Conservation (phyloP, 768 basidiomycete genomes). For the Lactifluus volemus region DNA sequence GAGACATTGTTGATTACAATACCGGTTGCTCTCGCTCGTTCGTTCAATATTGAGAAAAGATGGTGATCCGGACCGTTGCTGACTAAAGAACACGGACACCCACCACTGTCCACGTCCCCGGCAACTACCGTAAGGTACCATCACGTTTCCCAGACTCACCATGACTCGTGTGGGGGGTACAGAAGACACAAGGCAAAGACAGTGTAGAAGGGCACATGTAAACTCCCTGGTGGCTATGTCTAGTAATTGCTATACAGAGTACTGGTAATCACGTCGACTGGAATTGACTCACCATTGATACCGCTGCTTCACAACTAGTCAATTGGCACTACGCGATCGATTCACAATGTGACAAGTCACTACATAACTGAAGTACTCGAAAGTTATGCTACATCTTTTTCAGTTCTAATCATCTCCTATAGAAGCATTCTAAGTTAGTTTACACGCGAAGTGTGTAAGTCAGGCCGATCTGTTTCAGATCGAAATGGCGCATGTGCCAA, state of each 20-base stretch:
- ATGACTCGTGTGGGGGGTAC: background rate
- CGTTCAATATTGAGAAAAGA: background rate
- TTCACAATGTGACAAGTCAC: too few relatives aligned
- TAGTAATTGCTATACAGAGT: background rate
- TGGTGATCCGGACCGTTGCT: background rate
- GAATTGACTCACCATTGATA: background rate
- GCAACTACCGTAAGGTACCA: background rate
- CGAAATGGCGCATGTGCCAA: conserved; percentile 2
- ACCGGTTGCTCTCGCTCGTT: background rate
- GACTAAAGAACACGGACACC: background rate
- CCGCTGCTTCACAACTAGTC: background rate
- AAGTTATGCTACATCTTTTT: background rate
- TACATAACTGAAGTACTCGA: background rate
- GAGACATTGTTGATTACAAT: background rate
- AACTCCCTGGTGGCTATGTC: background rate
- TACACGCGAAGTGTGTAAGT: background rate
- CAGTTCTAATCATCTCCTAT: background rate
- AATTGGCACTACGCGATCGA: background rate
- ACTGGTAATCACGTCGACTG: background rate
- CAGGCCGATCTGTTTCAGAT: background rate
- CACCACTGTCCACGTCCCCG: background rate
- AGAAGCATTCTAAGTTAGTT: background rate
- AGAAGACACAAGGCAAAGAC: background rate
- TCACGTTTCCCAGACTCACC: background rate
- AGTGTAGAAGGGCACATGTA: background rate